Percentiles rank a stretch among this genome's conserved stretches.
phyloP scores from a whole-genome alignment of 2,329 filamentous ascomycete genomes.

The Hortaea sp. region DNA sequence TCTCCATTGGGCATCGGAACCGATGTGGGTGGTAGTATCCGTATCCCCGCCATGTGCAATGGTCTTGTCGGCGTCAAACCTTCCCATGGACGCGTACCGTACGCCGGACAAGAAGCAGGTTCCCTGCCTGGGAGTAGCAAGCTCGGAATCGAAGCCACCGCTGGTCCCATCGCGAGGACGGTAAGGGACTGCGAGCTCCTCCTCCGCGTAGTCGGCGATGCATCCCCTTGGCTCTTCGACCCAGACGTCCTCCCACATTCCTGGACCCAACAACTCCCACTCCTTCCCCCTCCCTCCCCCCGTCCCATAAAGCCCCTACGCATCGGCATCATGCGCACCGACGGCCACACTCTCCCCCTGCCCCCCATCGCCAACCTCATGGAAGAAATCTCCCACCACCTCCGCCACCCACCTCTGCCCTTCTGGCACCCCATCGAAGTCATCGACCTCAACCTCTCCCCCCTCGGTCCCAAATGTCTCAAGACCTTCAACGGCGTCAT shows the following conservation, averaged over 20 bases:
- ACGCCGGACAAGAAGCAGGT: slow-evolving; percentile 42
- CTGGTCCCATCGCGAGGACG: slow-evolving; percentile 37
- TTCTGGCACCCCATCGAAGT: slow-evolving; percentile 40
- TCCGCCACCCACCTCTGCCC: slow-evolving; percentile 23
- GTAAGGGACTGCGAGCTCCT: slow-evolving; percentile 44
- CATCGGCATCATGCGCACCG: slow-evolving; percentile 41
- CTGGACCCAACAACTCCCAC: slow-evolving; percentile 25
- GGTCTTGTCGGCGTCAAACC: slow-evolving; percentile 40
- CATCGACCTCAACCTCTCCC: slow-evolving; percentile 46
- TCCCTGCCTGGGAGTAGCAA: slow-evolving; percentile 38
- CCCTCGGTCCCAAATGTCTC: slow-evolving; percentile 45
- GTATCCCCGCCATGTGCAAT: slow-evolving; percentile 42
- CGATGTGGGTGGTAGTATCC: slow-evolving; percentile 45
- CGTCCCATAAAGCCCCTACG: slow-evolving; percentile 21
- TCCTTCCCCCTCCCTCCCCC: slow-evolving; percentile 5
- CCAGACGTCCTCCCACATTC: slow-evolving; percentile 31
- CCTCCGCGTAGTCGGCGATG: slow-evolving; percentile 43
- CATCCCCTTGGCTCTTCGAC: slow-evolving; percentile 42
- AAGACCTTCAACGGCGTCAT: slow-evolving; percentile 49
- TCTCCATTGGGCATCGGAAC: slow-evolving; percentile 43
- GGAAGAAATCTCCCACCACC: slow-evolving; percentile 32
- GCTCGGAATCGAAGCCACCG: slow-evolving; percentile 32
- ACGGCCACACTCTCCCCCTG: slow-evolving; percentile 42
- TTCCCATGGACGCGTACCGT: slow-evolving; percentile 39
- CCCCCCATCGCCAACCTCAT: slow-evolving; percentile 40